Evolutionary conservation across 2,329 filamentous ascomycete genomes (phyloP).

Genomic region (Shiraia bambusicola): DNA sequence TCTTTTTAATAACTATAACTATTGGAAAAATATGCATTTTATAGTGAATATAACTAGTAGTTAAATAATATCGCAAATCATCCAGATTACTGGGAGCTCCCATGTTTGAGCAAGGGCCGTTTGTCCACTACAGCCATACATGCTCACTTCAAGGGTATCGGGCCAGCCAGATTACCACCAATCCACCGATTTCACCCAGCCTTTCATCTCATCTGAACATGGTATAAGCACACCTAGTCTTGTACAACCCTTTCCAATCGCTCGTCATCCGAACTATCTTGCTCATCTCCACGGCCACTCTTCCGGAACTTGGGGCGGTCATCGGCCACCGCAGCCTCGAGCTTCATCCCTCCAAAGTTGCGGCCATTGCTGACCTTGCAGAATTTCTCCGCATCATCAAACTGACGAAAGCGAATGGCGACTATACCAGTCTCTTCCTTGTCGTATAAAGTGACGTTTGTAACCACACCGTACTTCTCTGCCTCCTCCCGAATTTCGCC

Average conservation of each 20-base stretch:
- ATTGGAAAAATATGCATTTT: too few relatives aligned
- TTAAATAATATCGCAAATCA: too few relatives aligned
- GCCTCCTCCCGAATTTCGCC: slow-evolving; percentile 92
- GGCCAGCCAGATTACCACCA: too few relatives aligned
- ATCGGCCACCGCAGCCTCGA: slow-evolving; percentile 27
- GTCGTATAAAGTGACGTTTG: slow-evolving; percentile 89
- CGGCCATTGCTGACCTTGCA: slow-evolving; percentile 21
- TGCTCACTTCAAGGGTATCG: too few relatives aligned
- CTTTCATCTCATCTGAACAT: too few relatives aligned
- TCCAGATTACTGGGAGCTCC: too few relatives aligned
- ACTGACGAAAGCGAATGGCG: slow-evolving; percentile 76
- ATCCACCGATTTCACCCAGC: too few relatives aligned
- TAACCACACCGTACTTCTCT: slow-evolving; percentile 80
- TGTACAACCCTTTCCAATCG: slow-evolving; percentile 10
- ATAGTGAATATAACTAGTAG: too few relatives aligned
- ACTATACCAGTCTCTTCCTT: slow-evolving; percentile 81
- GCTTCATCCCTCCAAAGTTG: slow-evolving; percentile 16
- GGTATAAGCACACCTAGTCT: too few relatives aligned
- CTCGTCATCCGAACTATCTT: slow-evolving; percentile 32
- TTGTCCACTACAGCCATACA: too few relatives aligned
- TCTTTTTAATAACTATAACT: too few relatives aligned
- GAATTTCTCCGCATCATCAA: slow-evolving; percentile 58
- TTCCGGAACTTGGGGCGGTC: slow-evolving; percentile 37
- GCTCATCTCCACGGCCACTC: slow-evolving; percentile 20
- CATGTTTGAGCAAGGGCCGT: too few relatives aligned